A percentile compares a stretch with the other conserved stretches of the same genome.
Evolutionary conservation across 108 stramenopile species (phyloP).

Genomic region (Epithemia pelagica): DNA sequence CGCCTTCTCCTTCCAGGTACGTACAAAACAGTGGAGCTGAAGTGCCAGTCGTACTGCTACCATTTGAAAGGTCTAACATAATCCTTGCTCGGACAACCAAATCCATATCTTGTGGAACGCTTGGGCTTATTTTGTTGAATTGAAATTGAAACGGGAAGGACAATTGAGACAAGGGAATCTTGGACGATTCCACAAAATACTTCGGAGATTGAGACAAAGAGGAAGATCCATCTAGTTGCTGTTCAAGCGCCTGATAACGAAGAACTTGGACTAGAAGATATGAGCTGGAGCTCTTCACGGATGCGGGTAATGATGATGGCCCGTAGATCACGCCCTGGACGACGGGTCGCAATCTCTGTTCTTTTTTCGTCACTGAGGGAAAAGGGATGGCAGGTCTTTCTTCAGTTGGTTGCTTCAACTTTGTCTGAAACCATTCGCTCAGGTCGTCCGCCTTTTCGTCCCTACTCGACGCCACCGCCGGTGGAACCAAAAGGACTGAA

Average conservation of each 20-base stretch:
- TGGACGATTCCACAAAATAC: neutral
- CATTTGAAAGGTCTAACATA: neutral
- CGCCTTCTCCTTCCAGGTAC: neutral
- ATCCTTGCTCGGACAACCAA: neutral
- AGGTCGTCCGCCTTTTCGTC: too few relatives aligned
- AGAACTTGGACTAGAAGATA: neutral
- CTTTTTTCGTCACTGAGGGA: neutral
- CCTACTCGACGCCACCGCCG: too few relatives aligned
- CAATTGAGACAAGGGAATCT: neutral
- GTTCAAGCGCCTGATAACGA: too few relatives aligned
- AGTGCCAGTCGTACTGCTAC: neutral
- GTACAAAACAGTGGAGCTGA: neutral
- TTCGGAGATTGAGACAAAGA: neutral
- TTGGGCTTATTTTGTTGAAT: neutral
- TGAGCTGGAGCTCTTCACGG: neutral
- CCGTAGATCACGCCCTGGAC: neutral
- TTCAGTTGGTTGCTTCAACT: neutral
- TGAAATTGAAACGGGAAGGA: neutral
- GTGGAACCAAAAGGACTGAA: too few relatives aligned
- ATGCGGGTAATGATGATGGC: neutral
- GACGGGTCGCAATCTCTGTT: neutral
- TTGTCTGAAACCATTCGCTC: neutral
- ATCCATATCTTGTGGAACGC: neutral
- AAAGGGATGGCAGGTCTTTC: neutral
- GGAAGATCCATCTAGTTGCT: neutral